These are phyloP conservation scores for Candida ponderosae DNA, from an alignment of 805 yeast species.

Conservation along the genomic window DNA sequence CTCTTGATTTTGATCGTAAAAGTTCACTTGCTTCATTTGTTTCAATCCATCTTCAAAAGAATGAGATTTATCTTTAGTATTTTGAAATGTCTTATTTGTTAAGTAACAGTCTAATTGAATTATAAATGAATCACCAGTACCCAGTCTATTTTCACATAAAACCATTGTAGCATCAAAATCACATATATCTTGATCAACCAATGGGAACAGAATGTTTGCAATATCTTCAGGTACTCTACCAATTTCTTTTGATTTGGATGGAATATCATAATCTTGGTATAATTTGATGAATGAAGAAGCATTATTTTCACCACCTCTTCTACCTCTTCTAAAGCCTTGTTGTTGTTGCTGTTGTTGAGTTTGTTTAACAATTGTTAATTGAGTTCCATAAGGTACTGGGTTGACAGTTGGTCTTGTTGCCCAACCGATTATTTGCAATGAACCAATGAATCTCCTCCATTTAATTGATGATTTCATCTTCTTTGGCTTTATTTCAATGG, in stretches of 20 bases:
- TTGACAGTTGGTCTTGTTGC: slow-evolving; percentile 58
- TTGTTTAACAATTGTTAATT: slow-evolving; percentile 29
- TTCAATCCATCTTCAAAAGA: slow-evolving; percentile 15
- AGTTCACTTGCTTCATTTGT: slow-evolving; percentile 6
- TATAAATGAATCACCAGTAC: slow-evolving; percentile 71
- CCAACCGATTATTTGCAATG: slow-evolving; percentile 56
- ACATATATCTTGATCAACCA: slow-evolving; percentile 48
- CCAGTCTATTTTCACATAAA: slow-evolving; percentile 47
- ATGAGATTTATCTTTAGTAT: slow-evolving; percentile 7
- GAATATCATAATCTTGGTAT: slow-evolving; percentile 17
- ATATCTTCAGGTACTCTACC: slow-evolving; percentile 71
- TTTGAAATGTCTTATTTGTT: slow-evolving; percentile 24
- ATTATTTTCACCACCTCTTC: slow-evolving; percentile 12
- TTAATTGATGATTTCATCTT: slow-evolving; percentile 7
- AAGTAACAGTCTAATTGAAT: slow-evolving; percentile 65
- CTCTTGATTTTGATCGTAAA: slow-evolving; percentile 29
- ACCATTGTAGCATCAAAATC: slow-evolving; percentile 50
- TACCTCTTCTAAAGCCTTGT: slow-evolving; percentile 14
- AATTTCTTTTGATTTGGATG: slow-evolving; percentile 41
- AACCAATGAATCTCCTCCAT: slow-evolving; percentile 50
- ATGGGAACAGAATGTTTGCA: slow-evolving; percentile 58
- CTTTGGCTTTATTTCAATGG: slow-evolving; percentile 3
- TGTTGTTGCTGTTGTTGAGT: slow-evolving; percentile 20
- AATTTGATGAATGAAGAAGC: slow-evolving; percentile 27
- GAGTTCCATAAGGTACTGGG: slow-evolving; percentile 37